phyloP scores from a whole-genome alignment of 129 eudicot species.

The Artemisia annua region DNA sequence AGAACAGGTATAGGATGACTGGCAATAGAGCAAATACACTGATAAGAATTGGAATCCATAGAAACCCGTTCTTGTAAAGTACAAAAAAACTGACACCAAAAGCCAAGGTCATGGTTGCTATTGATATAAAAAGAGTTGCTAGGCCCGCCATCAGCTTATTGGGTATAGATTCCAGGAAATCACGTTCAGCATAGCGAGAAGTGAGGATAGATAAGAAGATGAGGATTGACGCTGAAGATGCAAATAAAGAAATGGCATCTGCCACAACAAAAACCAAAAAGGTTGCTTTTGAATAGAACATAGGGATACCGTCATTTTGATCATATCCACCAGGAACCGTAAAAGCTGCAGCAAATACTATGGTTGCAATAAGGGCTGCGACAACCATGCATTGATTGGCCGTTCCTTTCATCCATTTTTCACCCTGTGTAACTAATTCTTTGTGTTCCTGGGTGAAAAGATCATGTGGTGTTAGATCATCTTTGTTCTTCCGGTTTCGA shows the following conservation, averaged over 20 bases:
- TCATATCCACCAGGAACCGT: conserved; percentile 36
- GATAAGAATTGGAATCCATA: conserved; percentile 30
- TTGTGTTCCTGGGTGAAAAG: too few relatives aligned
- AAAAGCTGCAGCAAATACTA: conserved; percentile 31
- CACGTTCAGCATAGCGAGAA: conserved; percentile 21
- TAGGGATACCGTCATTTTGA: not conserved
- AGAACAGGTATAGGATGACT: conserved; percentile 22
- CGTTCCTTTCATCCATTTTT: conserved; percentile 17
- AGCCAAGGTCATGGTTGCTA: conserved; percentile 27
- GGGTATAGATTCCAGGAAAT: conserved; percentile 26
- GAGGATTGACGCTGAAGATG: conserved; percentile 9
- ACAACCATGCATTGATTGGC: conserved; percentile 29
- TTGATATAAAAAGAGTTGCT: conserved; percentile 27
- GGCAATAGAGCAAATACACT: conserved; percentile 30
- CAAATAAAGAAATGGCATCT: conserved; percentile 8
- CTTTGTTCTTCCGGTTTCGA: too few relatives aligned
- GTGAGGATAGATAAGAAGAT: conserved; percentile 31
- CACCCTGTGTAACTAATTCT: not conserved
- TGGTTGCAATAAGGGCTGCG: conserved; percentile 25
- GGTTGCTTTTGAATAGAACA: not conserved
- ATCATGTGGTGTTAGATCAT: too few relatives aligned
- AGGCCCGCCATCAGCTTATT: conserved; percentile 27
- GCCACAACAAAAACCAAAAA: conserved; percentile 26
- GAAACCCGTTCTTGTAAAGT: conserved; percentile 15
- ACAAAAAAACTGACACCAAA: conserved; percentile 34